Evolutionary conservation across 2,329 filamentous ascomycete species (phyloP).

Genomic region (Beauveria sp.): DNA sequence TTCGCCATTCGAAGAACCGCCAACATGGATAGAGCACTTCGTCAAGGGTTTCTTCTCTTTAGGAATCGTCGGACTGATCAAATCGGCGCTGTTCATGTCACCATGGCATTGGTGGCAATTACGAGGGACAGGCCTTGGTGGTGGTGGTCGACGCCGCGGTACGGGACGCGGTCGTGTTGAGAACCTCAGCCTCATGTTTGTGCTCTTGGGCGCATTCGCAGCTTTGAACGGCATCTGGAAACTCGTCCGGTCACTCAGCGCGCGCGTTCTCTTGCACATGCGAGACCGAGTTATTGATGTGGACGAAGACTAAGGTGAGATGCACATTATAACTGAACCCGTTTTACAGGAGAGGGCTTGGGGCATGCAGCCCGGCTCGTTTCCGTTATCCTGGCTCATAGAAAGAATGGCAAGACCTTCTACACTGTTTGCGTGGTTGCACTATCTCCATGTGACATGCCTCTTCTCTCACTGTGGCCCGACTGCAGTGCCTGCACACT

Average conservation of each 20-base stretch:
- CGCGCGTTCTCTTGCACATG: constrained; percentile 64
- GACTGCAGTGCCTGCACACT: constrained; percentile 58
- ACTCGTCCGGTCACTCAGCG: constrained; percentile 65
- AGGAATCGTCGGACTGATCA: constrained; percentile 77
- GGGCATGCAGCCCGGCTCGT: not conserved
- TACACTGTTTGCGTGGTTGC: not conserved
- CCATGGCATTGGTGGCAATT: constrained; percentile 74
- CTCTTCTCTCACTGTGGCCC: not conserved
- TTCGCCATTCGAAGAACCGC: constrained; percentile 39
- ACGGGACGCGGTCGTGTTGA: constrained; percentile 72
- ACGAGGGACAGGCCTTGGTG: constrained; percentile 35
- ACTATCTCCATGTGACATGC: not conserved
- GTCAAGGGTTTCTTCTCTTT: constrained; percentile 84
- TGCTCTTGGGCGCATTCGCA: constrained; percentile 71
- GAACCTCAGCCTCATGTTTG: constrained; percentile 69
- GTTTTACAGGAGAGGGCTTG: not conserved
- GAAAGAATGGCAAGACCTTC: constrained; percentile 8
- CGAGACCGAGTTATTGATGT: constrained; percentile 80
- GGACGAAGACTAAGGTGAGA: constrained; percentile 47
- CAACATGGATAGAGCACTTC: constrained; percentile 75
- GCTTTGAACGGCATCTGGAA: constrained; percentile 83
- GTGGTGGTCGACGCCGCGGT: constrained; percentile 47
- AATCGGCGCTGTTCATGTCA: constrained; percentile 66
- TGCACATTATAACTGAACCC: not conserved
- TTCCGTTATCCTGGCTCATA: not conserved